Conservation (phyloP, 139 green algal species). For the Eudorina sp. region DNA sequence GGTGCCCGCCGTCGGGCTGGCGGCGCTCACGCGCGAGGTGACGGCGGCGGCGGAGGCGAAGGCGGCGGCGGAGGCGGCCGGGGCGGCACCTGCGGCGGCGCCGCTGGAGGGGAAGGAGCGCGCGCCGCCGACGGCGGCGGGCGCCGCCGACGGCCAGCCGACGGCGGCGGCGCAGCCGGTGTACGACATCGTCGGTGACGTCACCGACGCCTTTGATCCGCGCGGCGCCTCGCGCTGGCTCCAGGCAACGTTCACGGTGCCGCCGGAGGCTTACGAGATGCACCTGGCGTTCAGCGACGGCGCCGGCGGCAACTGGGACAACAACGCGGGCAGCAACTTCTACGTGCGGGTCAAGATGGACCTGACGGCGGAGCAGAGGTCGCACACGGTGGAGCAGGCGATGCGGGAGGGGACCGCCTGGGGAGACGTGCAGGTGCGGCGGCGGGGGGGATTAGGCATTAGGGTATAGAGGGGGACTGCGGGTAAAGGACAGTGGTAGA, state of each 20-base stretch:
- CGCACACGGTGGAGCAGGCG: background rate
- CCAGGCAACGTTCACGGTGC: constrained; percentile 38
- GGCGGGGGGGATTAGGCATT: background rate
- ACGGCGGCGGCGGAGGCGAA: background rate
- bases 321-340: constrained; percentile 52
- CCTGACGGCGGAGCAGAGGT: background rate
- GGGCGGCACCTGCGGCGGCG: background rate
- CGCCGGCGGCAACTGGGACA: constrained; percentile 50
- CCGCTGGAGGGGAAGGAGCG: no score
- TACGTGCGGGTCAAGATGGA: constrained; percentile 45
- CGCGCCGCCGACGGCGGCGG: background rate
- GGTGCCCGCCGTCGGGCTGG: background rate
- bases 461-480: no score
- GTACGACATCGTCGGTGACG: background rate
- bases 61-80: background rate
- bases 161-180: background rate
- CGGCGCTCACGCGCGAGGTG: background rate
- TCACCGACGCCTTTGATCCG: background rate
- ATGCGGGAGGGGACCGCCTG: constrained; percentile 1
- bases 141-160: background rate
- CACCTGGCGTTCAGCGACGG: constrained; percentile 59
- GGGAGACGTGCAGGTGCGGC: constrained; percentile 12
- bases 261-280: constrained; percentile 58
- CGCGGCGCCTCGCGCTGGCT: background rate
- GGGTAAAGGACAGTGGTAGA: no score